Conservation (phyloP, 352 stramenopile species). For the Aphanomyces euteiches region DNA sequence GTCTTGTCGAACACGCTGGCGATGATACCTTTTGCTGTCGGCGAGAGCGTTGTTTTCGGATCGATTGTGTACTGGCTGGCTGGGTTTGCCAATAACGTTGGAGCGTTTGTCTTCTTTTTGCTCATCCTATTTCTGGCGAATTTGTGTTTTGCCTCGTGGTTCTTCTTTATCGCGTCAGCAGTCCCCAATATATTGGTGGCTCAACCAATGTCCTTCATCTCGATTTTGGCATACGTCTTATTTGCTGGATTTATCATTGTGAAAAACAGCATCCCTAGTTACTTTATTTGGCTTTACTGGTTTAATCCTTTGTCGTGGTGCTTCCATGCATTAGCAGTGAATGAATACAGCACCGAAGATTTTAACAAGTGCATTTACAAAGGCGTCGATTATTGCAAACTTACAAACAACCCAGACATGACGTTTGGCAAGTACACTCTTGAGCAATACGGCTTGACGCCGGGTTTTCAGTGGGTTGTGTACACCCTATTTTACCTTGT, state of each 20-base stretch:
- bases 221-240: slow-evolving; percentile 32
- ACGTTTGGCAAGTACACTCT: slow-evolving; percentile 55
- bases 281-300: slow-evolving; percentile 38
- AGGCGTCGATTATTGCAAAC: slow-evolving; percentile 42
- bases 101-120: slow-evolving; percentile 69
- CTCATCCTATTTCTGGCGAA: slow-evolving; percentile 61
- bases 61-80: slow-evolving; percentile 85
- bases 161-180: slow-evolving; percentile 30
- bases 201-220: slow-evolving; percentile 31
- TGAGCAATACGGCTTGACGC: slow-evolving; percentile 44
- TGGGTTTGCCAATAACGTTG: slow-evolving; percentile 50
- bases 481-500: slow-evolving; percentile 49
- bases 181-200: slow-evolving; percentile 28
- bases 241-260: slow-evolving; percentile 35
- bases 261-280: slow-evolving; percentile 30
- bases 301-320: slow-evolving; percentile 38
- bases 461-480: slow-evolving; percentile 44
- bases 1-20: slow-evolving; percentile 55
- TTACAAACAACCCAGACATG: slow-evolving; percentile 32
- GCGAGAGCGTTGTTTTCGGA: slow-evolving; percentile 81
- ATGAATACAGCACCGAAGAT: slow-evolving; percentile 43
- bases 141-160: slow-evolving; percentile 33
- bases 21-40: slow-evolving; percentile 54
- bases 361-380: slow-evolving; percentile 45
- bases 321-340: slow-evolving; percentile 28